phyloP scores from a whole-genome alignment of 1,284 basidiomycete genomes.

The Sanghuangporus baumii region DNA sequence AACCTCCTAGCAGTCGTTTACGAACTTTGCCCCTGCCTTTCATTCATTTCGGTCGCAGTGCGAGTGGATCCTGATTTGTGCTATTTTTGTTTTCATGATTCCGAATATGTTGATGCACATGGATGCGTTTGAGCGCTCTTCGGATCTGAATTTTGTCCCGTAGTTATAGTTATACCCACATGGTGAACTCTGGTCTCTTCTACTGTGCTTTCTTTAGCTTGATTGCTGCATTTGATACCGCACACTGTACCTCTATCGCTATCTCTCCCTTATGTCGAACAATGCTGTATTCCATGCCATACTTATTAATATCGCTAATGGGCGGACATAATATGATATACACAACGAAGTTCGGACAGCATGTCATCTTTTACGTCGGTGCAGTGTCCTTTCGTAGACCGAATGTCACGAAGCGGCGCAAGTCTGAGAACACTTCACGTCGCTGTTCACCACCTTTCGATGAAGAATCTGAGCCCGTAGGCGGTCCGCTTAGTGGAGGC shows the following conservation, averaged over 20 bases:
- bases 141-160: not conserved
- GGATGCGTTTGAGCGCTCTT: not conserved
- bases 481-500: slow-evolving; percentile 49
- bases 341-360: not conserved
- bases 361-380: slow-evolving; percentile 25
- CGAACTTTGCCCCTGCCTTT: slow-evolving; percentile 14
- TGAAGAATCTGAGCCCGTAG: slow-evolving; percentile 41
- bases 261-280: not conserved
- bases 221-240: not conserved
- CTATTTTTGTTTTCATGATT: no score
- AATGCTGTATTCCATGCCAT: not conserved
- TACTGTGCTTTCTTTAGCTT: not conserved
- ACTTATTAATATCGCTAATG: not conserved
- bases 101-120: not conserved
- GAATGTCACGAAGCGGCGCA: slow-evolving; percentile 81
- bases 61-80: slow-evolving; percentile 2
- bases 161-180: not conserved
- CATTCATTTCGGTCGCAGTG: slow-evolving; percentile 14
- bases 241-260: not conserved
- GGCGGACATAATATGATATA: slow-evolving; percentile 6
- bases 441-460: slow-evolving; percentile 44
- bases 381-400: slow-evolving; percentile 67
- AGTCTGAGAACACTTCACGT: slow-evolving; percentile 79
- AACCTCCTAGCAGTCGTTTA: slow-evolving; percentile 4
- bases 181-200: not conserved